phyloP scores from a whole-genome alignment of 2,329 filamentous ascomycete genomes.

The Neopestalotiopsis sp. region DNA sequence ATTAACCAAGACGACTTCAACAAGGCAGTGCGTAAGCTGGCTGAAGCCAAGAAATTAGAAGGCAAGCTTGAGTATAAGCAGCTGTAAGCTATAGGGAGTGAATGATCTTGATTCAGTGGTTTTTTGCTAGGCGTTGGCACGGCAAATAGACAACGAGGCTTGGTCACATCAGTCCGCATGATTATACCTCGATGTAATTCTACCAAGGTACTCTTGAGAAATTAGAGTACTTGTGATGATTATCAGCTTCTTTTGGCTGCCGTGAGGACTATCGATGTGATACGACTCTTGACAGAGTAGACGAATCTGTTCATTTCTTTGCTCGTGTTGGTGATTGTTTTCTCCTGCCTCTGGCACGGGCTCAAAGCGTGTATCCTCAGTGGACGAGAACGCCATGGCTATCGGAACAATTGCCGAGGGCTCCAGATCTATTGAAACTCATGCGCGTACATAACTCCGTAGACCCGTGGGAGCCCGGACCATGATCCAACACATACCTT shows the following conservation, averaged over 20 bases:
- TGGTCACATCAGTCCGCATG: not conserved
- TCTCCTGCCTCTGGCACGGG: not conserved
- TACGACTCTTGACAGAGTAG: not conserved
- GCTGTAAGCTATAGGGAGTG: conserved; percentile 58
- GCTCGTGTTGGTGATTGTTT: not conserved
- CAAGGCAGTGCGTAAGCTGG: conserved; percentile 97
- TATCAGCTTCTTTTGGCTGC: not conserved
- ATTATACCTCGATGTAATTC: conserved; percentile 20
- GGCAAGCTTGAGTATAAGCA: conserved; percentile 98
- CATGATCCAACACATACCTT: no score
- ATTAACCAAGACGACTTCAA: conserved; percentile 99
- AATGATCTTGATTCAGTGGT: not conserved
- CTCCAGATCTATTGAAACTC: not conserved
- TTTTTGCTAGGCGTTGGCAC: conserved; percentile 1
- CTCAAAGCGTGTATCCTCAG: not conserved
- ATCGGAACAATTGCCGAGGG: not conserved
- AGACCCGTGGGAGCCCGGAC: not conserved
- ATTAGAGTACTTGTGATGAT: not conserved
- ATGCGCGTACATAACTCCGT: not conserved
- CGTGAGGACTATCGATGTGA: not conserved
- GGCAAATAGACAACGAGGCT: conserved; percentile 14
- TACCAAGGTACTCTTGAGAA: conserved; percentile 11
- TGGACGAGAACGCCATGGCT: not conserved
- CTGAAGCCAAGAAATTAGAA: conserved; percentile 97
- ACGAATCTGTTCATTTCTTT: not conserved